phyloP scores from a whole-genome alignment of 495 filamentous ascomycete species.

The Elaphomyces granulatus region DNA sequence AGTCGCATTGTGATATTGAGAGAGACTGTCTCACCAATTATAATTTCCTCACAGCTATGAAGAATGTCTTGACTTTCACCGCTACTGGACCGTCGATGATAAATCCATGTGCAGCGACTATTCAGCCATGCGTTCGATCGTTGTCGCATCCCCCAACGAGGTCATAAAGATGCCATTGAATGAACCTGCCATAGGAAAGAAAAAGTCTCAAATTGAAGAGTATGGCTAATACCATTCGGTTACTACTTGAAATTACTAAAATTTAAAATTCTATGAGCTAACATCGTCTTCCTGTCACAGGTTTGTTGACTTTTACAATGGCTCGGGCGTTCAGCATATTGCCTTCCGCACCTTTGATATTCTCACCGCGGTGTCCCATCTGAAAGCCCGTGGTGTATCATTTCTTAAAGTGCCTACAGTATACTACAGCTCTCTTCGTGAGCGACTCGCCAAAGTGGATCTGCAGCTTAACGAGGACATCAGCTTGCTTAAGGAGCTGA shows the following conservation, averaged over 20 bases:
- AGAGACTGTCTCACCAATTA: neutral
- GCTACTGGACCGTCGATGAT: slow-evolving; percentile 81
- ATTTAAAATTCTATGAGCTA: neutral
- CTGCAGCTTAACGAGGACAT: slow-evolving; percentile 49
- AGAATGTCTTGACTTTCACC: slow-evolving; percentile 60
- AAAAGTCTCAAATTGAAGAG: slow-evolving; percentile 71
- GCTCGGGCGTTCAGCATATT: slow-evolving; percentile 71
- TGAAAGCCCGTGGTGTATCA: slow-evolving; percentile 55
- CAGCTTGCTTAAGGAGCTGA: slow-evolving; percentile 46
- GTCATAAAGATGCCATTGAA: slow-evolving; percentile 85
- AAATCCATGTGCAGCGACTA: slow-evolving; percentile 63
- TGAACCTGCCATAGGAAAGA: slow-evolving; percentile 65
- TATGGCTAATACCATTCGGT: slow-evolving; percentile 25
- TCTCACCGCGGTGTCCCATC: slow-evolving; percentile 43
- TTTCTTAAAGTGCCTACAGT: slow-evolving; percentile 61
- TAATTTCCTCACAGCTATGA: slow-evolving; percentile 45
- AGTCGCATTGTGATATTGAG: no score
- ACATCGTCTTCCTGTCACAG: slow-evolving; percentile 4
- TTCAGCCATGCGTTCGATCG: slow-evolving; percentile 61
- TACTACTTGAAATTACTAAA: no score
- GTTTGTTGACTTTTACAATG: slow-evolving; percentile 59
- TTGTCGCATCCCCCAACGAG: slow-evolving; percentile 59
- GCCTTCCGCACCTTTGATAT: slow-evolving; percentile 64
- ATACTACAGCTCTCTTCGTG: slow-evolving; percentile 54
- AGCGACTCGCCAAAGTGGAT: slow-evolving; percentile 35